A percentile compares a stretch with the other conserved stretches of the same genome.
phyloP scores from a whole-genome alignment of 495 filamentous ascomycete species.

The Aspergillus campestris region DNA sequence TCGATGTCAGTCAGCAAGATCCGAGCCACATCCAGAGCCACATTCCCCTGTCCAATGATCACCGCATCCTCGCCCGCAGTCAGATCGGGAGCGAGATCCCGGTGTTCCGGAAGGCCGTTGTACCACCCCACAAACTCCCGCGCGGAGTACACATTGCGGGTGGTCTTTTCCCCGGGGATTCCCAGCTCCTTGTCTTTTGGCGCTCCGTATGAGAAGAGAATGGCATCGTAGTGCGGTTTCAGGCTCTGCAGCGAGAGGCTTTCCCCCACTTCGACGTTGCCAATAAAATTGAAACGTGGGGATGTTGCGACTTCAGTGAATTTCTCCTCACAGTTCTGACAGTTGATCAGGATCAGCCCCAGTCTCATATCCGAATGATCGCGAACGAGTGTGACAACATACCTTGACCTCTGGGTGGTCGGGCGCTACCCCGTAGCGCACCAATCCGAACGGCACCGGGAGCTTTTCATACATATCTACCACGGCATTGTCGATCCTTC shows the following conservation, averaged over 20 bases:
- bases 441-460: conserved; percentile 86
- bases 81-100: conserved; percentile 67
- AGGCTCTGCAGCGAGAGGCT: conserved; percentile 60
- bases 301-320: conserved; percentile 80
- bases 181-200: conserved; percentile 69
- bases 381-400: conserved; percentile 10
- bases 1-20: conserved; percentile 72
- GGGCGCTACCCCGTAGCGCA: conserved; percentile 88
- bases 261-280: conserved; percentile 75
- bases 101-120: conserved; percentile 84
- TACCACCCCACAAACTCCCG: conserved; percentile 98
- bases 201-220: conserved; percentile 89
- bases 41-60: conserved; percentile 91
- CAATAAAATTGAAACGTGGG: conserved; percentile 80
- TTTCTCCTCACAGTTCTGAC: conserved; percentile 86
- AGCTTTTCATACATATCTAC: conserved; percentile 96
- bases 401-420: conserved; percentile 99
- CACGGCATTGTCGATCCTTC: conserved; percentile 57
- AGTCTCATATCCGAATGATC: not conserved
- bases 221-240: conserved; percentile 79
- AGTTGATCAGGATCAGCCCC: not conserved
- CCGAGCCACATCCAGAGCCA: conserved; percentile 86
- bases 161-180: conserved; percentile 68
- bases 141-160: conserved; percentile 75
- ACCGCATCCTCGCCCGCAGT: conserved; percentile 73